phyloP scores from a whole-genome alignment of 148 eudicot genomes.

The Euryodendron excelsum region DNA sequence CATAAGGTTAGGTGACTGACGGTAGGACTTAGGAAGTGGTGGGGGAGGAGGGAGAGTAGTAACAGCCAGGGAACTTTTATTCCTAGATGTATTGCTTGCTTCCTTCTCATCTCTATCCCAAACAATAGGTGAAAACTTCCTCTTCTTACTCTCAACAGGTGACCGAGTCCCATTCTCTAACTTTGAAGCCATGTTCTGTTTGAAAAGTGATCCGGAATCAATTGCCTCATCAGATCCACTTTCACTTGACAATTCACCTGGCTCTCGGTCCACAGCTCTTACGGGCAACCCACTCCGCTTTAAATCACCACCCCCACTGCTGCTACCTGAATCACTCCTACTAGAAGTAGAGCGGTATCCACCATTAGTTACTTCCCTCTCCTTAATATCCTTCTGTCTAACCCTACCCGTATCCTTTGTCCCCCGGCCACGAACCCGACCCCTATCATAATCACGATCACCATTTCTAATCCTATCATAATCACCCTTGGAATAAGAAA shows the following conservation, averaged over 20 bases:
- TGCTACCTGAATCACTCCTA: slow-evolving; percentile 68
- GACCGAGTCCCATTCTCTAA: slow-evolving; percentile 38
- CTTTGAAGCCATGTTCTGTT: slow-evolving; percentile 30
- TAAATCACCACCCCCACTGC: slow-evolving; percentile 36
- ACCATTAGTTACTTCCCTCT: slow-evolving; percentile 59
- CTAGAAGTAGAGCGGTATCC: slow-evolving; percentile 51
- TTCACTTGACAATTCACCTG: slow-evolving; percentile 92
- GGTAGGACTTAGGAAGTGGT: slow-evolving; percentile 33
- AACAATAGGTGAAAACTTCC: slow-evolving; percentile 88
- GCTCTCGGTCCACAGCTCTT: slow-evolving; percentile 62
- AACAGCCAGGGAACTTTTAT: slow-evolving; percentile 19
- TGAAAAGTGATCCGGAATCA: slow-evolving; percentile 40
- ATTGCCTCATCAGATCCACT: slow-evolving; percentile 78
- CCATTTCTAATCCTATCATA: slow-evolving; percentile 44
- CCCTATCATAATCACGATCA: slow-evolving; percentile 27
- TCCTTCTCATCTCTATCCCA: slow-evolving; percentile 90
- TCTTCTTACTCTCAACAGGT: slow-evolving; percentile 49
- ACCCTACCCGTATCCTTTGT: slow-evolving; percentile 42
- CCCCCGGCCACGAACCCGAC: slow-evolving; percentile 18
- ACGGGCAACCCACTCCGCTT: slow-evolving; percentile 36
- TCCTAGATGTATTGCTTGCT: slow-evolving; percentile 33
- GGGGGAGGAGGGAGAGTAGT: slow-evolving; percentile 39
- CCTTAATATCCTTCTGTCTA: slow-evolving; percentile 65
- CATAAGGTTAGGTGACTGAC: slow-evolving; percentile 26
- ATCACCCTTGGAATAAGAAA: slow-evolving; percentile 35